These are phyloP conservation scores for Aristolochia californica DNA, from an alignment of 164 flowering plant genomes.

Conservation along the genomic window DNA sequence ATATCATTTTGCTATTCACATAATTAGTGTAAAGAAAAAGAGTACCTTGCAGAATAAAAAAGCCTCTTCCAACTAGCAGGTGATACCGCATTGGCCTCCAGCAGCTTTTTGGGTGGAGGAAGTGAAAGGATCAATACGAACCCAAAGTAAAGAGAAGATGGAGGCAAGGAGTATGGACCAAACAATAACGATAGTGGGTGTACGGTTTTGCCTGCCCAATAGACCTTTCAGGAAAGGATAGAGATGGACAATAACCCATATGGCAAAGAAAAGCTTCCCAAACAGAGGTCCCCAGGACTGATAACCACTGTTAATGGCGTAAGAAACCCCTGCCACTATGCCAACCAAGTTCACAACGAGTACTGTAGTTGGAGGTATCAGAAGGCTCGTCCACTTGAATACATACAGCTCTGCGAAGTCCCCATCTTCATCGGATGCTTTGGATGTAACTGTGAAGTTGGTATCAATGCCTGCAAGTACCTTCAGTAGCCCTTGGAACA, in stretches of 20 bases:
- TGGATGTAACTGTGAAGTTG: conserved; percentile 94
- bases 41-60: too few relatives aligned
- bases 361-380: conserved; percentile 91
- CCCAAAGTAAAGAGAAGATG: conserved; percentile 93
- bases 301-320: conserved; percentile 86
- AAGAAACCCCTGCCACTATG: conserved; percentile 85
- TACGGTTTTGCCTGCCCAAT: conserved; percentile 82
- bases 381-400: conserved; percentile 95
- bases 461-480: conserved; percentile 95
- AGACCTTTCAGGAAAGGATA: conserved; percentile 95
- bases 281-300: conserved; percentile 98
- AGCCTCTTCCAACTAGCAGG: conserved; percentile 28
- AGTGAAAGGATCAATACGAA: conserved; percentile 81
- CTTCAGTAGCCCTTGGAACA: conserved; percentile 89
- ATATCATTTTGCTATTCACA: too few relatives aligned
- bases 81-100: conserved; percentile 70
- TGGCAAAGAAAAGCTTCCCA: conserved; percentile 85
- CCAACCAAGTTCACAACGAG: conserved; percentile 80
- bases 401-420: conserved; percentile 85
- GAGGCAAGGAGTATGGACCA: conserved; percentile 97
- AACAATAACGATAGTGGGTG: conserved; percentile 89
- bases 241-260: conserved; percentile 88
- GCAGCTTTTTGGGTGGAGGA: conserved; percentile 28
- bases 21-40: too few relatives aligned
- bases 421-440: conserved; percentile 90